Evolutionary conservation across 208 protist genomes (phyloP), one percentile per base, ranked within the genome.

Genomic region (Leishmania turanica): DNA sequence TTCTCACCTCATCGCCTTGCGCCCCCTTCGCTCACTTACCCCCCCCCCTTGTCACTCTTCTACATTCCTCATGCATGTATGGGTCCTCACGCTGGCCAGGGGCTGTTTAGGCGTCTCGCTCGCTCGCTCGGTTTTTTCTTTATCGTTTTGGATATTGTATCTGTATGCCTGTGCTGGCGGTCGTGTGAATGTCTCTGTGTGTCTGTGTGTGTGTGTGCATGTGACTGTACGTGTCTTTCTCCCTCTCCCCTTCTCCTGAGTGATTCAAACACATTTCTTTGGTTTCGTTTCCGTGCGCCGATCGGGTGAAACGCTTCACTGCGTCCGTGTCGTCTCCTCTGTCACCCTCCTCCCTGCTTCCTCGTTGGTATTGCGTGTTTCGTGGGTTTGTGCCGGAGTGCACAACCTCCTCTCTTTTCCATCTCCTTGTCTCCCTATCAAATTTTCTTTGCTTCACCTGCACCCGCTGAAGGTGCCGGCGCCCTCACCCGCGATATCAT

Each of bases 51-150:
- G 7, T 64, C 58, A 31, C n/a, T 31, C 27, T 9, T 34, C 58
- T 64, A 13, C 58, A 3, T 64, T 64, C n/a, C 58, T 31, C 56
- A 21, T 73, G 45, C 21, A 42, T 40, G 40, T 40, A 34, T 24
- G 45, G 11, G 47, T 37, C 40, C 49, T n/a, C 71, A 24, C 9
- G 49, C 34, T 54, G 17, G n/a, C 27, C 72, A 21, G 24, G 0
- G 34, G 3, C 31, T 17, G 31, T 68, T 6, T 34, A 40, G 62
- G 1, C 13, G 11, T 17, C 62, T 40, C 62, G 27, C 31, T 68
- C 62, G 31, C 78, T 64, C 27, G 80, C 54, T 87, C 53, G 74
- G 21, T 75, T 77, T 62, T 4, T 74, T 80, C 75, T 21, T 62
- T 76, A 49, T 72, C 17, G 31, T 49, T 49, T 24, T 21, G 21